Evolutionary conservation across 306 rosid species (phyloP).

Genomic region (Sophora flavescens): DNA sequence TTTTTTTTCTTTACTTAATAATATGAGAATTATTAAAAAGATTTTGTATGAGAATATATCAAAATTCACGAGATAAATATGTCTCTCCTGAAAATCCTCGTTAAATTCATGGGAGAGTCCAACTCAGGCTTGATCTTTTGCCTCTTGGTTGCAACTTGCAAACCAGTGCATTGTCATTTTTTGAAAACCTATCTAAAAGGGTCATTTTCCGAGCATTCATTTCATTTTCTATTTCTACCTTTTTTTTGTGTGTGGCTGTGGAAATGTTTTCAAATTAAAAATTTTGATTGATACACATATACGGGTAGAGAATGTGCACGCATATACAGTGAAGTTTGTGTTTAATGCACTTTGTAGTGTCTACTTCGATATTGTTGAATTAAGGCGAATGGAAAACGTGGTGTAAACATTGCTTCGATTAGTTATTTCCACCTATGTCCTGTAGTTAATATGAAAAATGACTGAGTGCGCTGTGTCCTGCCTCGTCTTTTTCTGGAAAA

Average conservation of each 20-base stretch:
- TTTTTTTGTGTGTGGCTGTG: neutral
- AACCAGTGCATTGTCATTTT: neutral
- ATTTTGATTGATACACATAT: neutral
- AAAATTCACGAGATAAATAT: too few relatives aligned
- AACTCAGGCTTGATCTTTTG: neutral
- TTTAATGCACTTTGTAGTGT: neutral
- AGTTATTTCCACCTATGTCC: neutral
- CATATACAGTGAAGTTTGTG: neutral
- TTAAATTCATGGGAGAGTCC: too few relatives aligned
- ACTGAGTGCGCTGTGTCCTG: neutral
- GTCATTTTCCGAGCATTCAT: neutral
- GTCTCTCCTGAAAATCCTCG: too few relatives aligned
- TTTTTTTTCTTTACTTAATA: too few relatives aligned
- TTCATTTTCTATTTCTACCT: neutral
- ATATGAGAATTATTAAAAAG: too few relatives aligned
- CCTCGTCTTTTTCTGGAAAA: neutral
- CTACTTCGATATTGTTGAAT: neutral
- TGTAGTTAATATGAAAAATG: neutral
- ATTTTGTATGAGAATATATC: too few relatives aligned
- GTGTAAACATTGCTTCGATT: neutral
- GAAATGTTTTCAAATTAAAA: neutral
- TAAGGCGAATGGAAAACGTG: conserved; percentile 3
- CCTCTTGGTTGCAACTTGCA: neutral
- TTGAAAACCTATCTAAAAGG: neutral
- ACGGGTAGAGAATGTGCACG: neutral